Conservation (phyloP, 495 filamentous ascomycete genomes). For the Neurospora sp. region DNA sequence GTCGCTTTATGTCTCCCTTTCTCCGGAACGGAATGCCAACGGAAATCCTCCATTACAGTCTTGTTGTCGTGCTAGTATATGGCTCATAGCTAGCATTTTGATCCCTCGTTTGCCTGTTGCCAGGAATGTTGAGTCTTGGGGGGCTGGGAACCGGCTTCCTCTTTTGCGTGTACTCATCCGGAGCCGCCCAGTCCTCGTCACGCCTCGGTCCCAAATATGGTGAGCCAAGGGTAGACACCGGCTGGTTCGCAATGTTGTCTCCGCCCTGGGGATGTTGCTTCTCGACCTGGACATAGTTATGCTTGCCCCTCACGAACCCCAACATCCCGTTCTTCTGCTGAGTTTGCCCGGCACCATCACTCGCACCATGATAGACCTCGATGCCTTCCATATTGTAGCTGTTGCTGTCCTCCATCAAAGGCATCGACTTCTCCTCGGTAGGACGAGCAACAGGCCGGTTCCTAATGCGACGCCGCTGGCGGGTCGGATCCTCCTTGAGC, state of each 20-base stretch:
- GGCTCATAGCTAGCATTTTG: constrained; percentile 11
- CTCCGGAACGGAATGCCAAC: neutral
- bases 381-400: neutral
- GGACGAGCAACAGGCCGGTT: neutral
- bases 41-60: neutral
- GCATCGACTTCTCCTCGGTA: constrained; percentile 4
- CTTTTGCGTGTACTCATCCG: constrained; percentile 12
- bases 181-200: constrained; percentile 16
- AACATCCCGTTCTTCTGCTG: neutral
- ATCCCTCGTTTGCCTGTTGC: constrained; percentile 9
- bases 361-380: neutral
- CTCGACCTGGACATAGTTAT: constrained; percentile 29
- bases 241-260: neutral
- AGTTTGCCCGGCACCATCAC: neutral
- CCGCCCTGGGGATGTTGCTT: constrained; percentile 13
- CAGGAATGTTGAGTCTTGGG: constrained; percentile 1
- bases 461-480: neutral
- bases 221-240: neutral
- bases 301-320: constrained; percentile 2
- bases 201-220: constrained; percentile 2
- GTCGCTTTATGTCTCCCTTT: neutral
- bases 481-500: neutral
- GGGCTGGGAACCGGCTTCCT: neutral
- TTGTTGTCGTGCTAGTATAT: constrained; percentile 2
- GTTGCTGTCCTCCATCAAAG: neutral